phyloP scores from a whole-genome alignment of 116 monocot species.

The Papilionanthe hybrid region DNA sequence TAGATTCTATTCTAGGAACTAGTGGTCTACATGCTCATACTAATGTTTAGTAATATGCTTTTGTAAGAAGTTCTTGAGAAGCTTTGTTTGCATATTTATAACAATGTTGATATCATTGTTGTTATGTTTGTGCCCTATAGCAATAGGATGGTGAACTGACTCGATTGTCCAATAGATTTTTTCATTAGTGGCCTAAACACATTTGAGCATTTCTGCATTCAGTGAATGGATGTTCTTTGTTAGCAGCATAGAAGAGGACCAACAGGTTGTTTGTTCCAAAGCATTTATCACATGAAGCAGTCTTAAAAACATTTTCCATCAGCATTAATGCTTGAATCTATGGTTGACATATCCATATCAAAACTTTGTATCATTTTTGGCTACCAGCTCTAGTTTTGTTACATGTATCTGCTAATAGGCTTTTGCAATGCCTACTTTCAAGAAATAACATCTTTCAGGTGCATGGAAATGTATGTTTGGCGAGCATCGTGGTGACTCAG shows the following conservation, averaged over 20 bases:
- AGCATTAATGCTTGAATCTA: neutral
- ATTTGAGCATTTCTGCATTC: neutral
- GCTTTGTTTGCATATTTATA: neutral
- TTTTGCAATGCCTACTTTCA: neutral
- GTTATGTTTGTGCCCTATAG: neutral
- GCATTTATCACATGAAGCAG: neutral
- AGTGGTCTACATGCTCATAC: too few species aligned
- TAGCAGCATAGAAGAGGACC: neutral
- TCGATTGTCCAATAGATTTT: neutral
- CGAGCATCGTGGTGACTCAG: conserved; percentile 95
- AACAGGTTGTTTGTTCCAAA: neutral
- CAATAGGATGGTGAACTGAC: neutral
- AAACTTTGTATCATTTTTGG: neutral
- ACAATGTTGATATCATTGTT: neutral
- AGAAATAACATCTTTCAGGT: conserved; percentile 44
- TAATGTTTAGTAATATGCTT: neutral
- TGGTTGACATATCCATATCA: neutral
- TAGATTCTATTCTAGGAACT: too few species aligned
- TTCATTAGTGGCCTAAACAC: neutral
- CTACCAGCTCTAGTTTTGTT: neutral
- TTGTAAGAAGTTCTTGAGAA: neutral
- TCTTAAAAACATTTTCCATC: neutral
- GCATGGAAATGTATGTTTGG: conserved; percentile 93
- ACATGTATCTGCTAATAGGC: neutral
- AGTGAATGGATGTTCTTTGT: neutral